Evolutionary conservation across 306 rosid genomes (phyloP), one percentile per base, ranked within the genome.

Genomic region (Ormosia emarginata): DNA sequence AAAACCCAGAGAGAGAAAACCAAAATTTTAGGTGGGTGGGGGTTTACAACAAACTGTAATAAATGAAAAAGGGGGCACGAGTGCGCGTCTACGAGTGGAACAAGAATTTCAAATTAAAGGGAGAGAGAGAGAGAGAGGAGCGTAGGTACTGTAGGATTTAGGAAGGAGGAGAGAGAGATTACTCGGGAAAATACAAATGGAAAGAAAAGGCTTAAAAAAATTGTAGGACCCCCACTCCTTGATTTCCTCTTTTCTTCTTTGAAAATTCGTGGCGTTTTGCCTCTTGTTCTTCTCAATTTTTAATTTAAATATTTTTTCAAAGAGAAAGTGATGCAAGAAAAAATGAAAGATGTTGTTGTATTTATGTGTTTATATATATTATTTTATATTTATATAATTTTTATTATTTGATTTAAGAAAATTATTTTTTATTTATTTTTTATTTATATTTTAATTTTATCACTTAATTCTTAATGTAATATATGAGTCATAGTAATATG

Each of bases 71-170:
- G 0, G 24, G 1, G n/a, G 3, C 40, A 17, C 53, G 63, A 83
- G 50, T 74, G 82, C 84, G 92, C 92, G 92, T 90, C 55, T 36
- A 66, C 70, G 79, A 66, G 78, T 80, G 75, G 50, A 43, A 53
- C 39, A 39, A 78, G 76, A 80, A 85, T 50, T 89, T 91, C 92
- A 93, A 93, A 92, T 87, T 89, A 90, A 89, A 87, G 90, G 39
- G 80, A 64, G 43, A 49, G 70, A 66, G 78, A 76, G 79, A 76
- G 82, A 64, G 83, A 34, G 73, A 47, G 85, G 80, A 83, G 85
- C 81, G 86, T 61, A 47, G n/a, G 77, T 68, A 24, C 24, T 24
- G 24, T 24, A 5, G 41, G 39, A 41, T 1, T 37, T 3, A 34
- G 30, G 36, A 47, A 53, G 7, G 77, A 65, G 46, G 80, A 30